Evolutionary conservation across 768 basidiomycete genomes (phyloP), one percentile per base, ranked within the genome.

Genomic region (Suillus bovinus): DNA sequence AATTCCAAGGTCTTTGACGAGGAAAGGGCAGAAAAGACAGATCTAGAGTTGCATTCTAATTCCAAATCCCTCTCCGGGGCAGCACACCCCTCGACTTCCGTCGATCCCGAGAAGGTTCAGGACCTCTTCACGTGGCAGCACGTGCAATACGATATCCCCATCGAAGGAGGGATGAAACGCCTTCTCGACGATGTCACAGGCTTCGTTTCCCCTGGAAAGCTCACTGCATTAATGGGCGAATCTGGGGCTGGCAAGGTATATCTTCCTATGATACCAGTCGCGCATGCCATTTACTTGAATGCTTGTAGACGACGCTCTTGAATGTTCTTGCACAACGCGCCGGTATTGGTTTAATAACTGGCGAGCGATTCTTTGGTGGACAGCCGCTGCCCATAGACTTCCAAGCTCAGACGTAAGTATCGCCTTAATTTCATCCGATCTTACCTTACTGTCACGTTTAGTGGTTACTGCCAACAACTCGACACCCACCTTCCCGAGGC

Each of bases 381-480:
- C 71, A 77, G 5, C 60, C 74, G 31, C 66, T 81, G 4, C 82
- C 83, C 5, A 61, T 73, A 0, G 81, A 85, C 60, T 86, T 83
- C 69, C 77, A 81, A 70, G 78, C 85, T 65, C 85, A 86, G 74
- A 86, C 85, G 83, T 72, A 41, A 36, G 71, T 61, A 3, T n/a
- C 34, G 13, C 20, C 27, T 0, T 1, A 13, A 27, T 11, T 14
- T 27, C 29, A n/a, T 11, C 17, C 55, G 20, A 24, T 27, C 10
- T 33, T 14, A 54, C 1, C 5, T 22, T 27, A n/a, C 6, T 31
- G 50, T n/a, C 20, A n/a, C 33, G 50, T 22, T 59, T 33, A 89
- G 87, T 54, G 93, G 91, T 0, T 96, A 94, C 69, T 91, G 89
- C 62, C 93, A 96, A 70, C 94, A 96, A 71, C 85, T 84, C 76